phyloP scores from a whole-genome alignment of 2,329 filamentous ascomycete species.

The Colletotrichum sp. region DNA sequence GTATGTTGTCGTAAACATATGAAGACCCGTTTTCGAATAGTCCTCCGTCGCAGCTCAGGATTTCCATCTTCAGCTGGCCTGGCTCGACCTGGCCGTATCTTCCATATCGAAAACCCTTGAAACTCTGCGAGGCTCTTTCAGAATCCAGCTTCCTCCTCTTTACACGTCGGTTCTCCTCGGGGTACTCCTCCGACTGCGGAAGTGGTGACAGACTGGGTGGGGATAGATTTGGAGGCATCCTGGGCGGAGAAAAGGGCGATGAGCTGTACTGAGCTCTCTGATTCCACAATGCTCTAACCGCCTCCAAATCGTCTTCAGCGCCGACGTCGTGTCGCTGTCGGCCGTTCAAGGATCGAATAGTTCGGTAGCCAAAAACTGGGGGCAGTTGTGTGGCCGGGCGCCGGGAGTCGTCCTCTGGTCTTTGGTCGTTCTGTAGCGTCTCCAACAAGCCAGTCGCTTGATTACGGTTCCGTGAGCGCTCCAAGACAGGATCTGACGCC shows the following conservation, averaged over 20 bases:
- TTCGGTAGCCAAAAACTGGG: conserved; percentile 1
- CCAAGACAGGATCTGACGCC: neutral
- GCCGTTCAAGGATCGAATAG: neutral
- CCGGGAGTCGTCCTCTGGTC: conserved; percentile 1
- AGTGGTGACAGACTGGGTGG: conserved; percentile 38
- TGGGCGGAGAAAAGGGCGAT: conserved; percentile 26
- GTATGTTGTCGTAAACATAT: conserved; percentile 80
- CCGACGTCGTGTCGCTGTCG: conserved; percentile 11
- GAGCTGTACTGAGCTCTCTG: conserved; percentile 17
- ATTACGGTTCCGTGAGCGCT: neutral
- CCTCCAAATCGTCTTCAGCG: conserved; percentile 18
- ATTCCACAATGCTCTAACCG: conserved; percentile 21
- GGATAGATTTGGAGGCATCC: conserved; percentile 29
- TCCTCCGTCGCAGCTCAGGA: conserved; percentile 88
- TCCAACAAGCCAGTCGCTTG: neutral
- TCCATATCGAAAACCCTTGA: conserved; percentile 77
- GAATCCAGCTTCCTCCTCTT: conserved; percentile 77
- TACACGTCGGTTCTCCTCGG: conserved; percentile 55
- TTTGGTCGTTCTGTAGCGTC: conserved; percentile 14
- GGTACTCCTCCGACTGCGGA: conserved; percentile 40
- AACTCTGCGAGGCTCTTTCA: conserved; percentile 56
- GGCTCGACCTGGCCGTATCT: conserved; percentile 87
- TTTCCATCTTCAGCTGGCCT: conserved; percentile 82
- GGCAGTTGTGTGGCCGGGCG: conserved; percentile 8
- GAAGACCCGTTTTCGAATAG: conserved; percentile 66